A percentile compares a stretch with the other conserved stretches of the same genome.
phyloP scores from a whole-genome alignment of 371 early-diverging fungal species.

The Circinella minor region DNA sequence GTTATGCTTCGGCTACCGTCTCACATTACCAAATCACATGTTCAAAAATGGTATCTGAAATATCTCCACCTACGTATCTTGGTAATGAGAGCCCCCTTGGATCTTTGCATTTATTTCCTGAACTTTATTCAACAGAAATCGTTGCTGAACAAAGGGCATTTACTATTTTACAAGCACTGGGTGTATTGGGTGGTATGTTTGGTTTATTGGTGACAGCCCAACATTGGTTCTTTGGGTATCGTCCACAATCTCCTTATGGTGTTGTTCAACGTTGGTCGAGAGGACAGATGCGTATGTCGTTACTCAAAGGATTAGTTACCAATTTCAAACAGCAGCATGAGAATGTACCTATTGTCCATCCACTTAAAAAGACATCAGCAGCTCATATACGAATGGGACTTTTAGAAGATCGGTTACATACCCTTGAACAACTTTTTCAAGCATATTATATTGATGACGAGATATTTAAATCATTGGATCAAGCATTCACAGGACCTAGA shows the following conservation, averaged over 20 bases:
- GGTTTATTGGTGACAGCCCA: slow-evolving; percentile 32
- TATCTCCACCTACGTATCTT: neutral
- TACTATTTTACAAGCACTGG: slow-evolving; percentile 34
- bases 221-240: slow-evolving; percentile 34
- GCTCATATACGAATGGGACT: slow-evolving; percentile 23
- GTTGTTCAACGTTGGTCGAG: slow-evolving; percentile 19
- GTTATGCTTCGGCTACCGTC: slow-evolving; percentile 16
- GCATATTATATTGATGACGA: slow-evolving; percentile 47
- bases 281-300: slow-evolving; percentile 25
- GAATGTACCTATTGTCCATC: slow-evolving; percentile 39
- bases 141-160: slow-evolving; percentile 38
- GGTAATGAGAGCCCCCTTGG: slow-evolving; percentile 17
- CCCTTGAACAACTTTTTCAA: slow-evolving; percentile 38
- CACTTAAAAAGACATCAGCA: slow-evolving; percentile 18
- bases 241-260: slow-evolving; percentile 38
- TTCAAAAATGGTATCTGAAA: neutral
- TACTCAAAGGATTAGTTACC: slow-evolving; percentile 27
- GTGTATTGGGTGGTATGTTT: slow-evolving; percentile 40
- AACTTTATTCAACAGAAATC: slow-evolving; percentile 16
- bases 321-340: slow-evolving; percentile 21
- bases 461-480: slow-evolving; percentile 35
- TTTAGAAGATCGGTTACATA: slow-evolving; percentile 37
- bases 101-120: slow-evolving; percentile 28
- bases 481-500: slow-evolving; percentile 11
- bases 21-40: slow-evolving; percentile 10